Evolutionary conservation across 2,329 filamentous ascomycete genomes (phyloP), one percentile per base, ranked within the genome.

Genomic region (Botrytis fragariae): DNA sequence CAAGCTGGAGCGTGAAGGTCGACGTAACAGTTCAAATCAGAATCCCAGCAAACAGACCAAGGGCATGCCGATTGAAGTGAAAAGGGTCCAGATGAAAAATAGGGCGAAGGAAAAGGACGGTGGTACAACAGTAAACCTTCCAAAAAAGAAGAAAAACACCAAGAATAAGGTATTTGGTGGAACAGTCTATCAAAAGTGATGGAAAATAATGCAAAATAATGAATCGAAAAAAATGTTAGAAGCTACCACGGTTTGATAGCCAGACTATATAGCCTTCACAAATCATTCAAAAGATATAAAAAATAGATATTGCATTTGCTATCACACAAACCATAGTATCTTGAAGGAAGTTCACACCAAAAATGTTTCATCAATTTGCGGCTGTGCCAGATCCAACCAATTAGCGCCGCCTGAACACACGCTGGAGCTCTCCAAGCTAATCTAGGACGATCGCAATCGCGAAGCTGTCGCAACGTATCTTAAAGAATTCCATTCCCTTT

Each of bases 381-480:
- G 45, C 29, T 48, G 22, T 69, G 61, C 18, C 57, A 57, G 61
- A 60, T 42, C 16, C 51, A 72, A 20, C 70, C 70, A 72, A 67
- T 67, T 65, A 69, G 71, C 71, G 59, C 42, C 44, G 60, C 45
- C 64, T 67, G 22, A 63, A 39, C 65, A 32, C 16, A 69, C 14
- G 60, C 48, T 48, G 45, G 37, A 70, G 61, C 48, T 59, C 45
- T 51, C 54, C 32, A 54, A 32, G 71, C 64, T 64, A 64, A 29
- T 35, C 22, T 67, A 10, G 61, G 48, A 69, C 39, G 69, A 71
- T 69, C 71, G 42, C 72, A 75, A 74, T 61, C 72, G 74, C 37
- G 44, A 64, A 74, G 71, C 76, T 75, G 74, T 77, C 77, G 76
- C 76, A 78, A 77, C 75, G 71, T 77, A 76, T 73, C 73, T 75